These are phyloP conservation scores for Lepidium didymum DNA, from an alignment of 345 rosid genomes.

Conservation along the genomic window DNA sequence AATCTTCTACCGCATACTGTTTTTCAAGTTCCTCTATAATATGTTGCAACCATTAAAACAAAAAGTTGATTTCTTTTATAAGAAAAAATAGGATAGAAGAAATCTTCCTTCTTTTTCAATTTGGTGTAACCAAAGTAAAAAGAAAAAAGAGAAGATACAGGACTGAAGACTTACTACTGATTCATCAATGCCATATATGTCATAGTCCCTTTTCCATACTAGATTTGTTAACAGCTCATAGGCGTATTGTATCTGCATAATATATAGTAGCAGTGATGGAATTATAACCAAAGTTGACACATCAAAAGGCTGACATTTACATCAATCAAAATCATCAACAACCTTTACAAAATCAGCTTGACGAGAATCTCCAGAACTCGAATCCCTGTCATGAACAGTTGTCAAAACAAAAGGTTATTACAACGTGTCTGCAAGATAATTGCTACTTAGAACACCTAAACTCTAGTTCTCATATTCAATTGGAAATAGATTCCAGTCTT, in stretches of 20 bases:
- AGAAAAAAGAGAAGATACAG: not conserved
- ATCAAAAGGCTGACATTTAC: not conserved
- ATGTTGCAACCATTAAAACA: constrained; percentile 42
- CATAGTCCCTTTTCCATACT: constrained; percentile 80
- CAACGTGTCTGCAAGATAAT: not conserved
- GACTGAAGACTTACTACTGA: constrained; percentile 48
- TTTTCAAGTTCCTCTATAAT: constrained; percentile 39
- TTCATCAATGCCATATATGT: constrained; percentile 70
- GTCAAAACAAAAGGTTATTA: not conserved
- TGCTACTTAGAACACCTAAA: not conserved
- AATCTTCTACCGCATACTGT: constrained; percentile 41
- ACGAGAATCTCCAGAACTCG: constrained; percentile 35
- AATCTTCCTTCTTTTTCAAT: not conserved
- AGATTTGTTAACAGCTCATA: constrained; percentile 70
- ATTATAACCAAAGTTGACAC: not conserved
- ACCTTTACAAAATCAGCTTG: constrained; percentile 63
- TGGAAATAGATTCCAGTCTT: not conserved
- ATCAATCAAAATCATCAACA: not conserved
- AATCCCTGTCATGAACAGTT: constrained; percentile 46
- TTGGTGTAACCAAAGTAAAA: not conserved
- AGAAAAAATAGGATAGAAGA: not conserved
- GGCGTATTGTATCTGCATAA: constrained; percentile 67
- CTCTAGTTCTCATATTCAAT: constrained; percentile 2
- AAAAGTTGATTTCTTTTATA: not conserved
- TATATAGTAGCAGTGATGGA: not conserved